Conservation (phyloP, 345 rosid genomes). For the Boechera retrofracta region DNA sequence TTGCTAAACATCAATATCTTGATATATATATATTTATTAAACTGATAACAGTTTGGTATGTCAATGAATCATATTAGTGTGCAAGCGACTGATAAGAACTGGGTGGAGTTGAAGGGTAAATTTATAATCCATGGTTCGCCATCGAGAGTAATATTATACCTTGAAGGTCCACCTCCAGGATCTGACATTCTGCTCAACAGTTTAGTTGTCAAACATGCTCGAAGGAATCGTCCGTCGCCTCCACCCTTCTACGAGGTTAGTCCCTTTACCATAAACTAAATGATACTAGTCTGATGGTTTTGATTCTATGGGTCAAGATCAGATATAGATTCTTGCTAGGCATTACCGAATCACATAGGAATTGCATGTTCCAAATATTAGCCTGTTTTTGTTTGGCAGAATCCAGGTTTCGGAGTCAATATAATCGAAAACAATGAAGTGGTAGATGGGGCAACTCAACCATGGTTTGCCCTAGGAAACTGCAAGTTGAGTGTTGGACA, state of each 20-base stretch:
- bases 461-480: slow-evolving; percentile 86
- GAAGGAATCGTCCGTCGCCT: slow-evolving; percentile 58
- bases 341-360: too few species aligned
- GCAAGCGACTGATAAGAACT: slow-evolving; percentile 74
- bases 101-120: slow-evolving; percentile 79
- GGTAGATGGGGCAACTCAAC: slow-evolving; percentile 50
- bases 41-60: slow-evolving; percentile 27
- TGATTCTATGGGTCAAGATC: not conserved
- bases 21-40: not conserved
- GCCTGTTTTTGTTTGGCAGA: slow-evolving; percentile 42
- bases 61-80: slow-evolving; percentile 49
- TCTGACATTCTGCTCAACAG: slow-evolving; percentile 79
- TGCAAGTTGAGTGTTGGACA: slow-evolving; percentile 63
- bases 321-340: too few species aligned
- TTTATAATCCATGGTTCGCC: slow-evolving; percentile 79
- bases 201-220: slow-evolving; percentile 72
- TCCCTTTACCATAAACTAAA: not conserved
- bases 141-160: slow-evolving; percentile 59
- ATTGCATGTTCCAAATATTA: not conserved
- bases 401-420: slow-evolving; percentile 73
- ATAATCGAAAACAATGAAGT: slow-evolving; percentile 70
- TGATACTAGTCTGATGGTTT: not conserved
- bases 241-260: slow-evolving; percentile 71
- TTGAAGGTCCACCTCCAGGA: slow-evolving; percentile 94
- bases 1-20: slow-evolving; percentile 2